phyloP scores from a whole-genome alignment of 2,329 filamentous ascomycete species.

The Penicillium griseofulvum region DNA sequence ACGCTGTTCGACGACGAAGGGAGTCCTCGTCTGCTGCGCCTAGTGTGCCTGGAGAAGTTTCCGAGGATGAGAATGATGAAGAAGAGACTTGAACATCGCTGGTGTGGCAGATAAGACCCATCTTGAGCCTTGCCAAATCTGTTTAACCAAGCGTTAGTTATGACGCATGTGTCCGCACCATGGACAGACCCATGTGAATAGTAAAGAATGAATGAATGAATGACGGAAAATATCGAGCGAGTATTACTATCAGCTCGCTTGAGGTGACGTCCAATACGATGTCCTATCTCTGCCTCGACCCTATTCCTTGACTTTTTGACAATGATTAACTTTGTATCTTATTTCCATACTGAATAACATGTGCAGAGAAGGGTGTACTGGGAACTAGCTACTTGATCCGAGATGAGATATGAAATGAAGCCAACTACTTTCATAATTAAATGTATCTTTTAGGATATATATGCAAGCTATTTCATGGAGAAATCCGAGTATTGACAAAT shows the following conservation, averaged over 20 bases:
- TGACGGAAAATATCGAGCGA: background rate
- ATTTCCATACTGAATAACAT: background rate
- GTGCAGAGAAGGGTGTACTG: background rate
- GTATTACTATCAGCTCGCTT: background rate
- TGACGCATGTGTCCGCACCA: background rate
- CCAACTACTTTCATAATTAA: background rate
- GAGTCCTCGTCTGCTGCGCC: background rate
- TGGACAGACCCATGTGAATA: background rate
- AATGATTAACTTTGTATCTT: background rate
- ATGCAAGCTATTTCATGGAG: background rate
- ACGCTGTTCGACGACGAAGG: background rate
- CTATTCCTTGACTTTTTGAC: background rate
- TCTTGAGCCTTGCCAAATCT: background rate
- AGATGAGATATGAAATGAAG: background rate
- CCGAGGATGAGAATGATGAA: slow-evolving; percentile 1
- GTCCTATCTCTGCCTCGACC: background rate
- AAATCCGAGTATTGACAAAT: background rate
- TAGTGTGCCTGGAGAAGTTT: background rate
- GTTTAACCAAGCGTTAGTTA: background rate
- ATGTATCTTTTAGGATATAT: background rate
- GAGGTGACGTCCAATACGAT: background rate
- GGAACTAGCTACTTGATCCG: background rate
- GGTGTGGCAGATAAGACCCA: background rate
- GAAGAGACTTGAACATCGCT: background rate
- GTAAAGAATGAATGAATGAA: background rate